Evolutionary conservation across 2,329 filamentous ascomycete species (phyloP), one percentile per base, ranked within the genome.

Genomic region (Aspergillus tubingensis): DNA sequence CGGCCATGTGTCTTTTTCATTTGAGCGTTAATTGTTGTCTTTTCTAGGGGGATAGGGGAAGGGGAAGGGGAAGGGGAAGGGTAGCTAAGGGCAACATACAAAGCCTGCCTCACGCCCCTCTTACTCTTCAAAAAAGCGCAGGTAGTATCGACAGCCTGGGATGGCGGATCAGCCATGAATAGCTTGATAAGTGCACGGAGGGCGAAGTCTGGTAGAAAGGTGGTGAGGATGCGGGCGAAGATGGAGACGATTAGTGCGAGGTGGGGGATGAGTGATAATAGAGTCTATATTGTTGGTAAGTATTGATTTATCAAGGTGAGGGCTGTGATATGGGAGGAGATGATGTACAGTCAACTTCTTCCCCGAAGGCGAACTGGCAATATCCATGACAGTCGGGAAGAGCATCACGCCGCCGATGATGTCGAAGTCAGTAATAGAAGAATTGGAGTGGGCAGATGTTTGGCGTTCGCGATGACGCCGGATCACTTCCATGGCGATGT

Each of bases 311-410:
- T 23, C 23, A 23, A 23, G 23, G 23, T 23, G 23, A 23, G 23
- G 23, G 23, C 6, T 23, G 5, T 23, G 23, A 41, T 3, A 23
- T 27, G 13, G 11, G 2, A 30, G 36, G n/a, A 27, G 25, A 39
- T 23, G n/a, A 67, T 68, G 8, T 59, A 78, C 76, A 53, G 71
- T 76, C 49, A 88, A 75, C 51, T 82, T 82, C 58, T 76, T 76
- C 1, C 90, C 90, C 27, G 80, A 86, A 0, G 83, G 81, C 1
- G 87, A 90, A 58, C 78, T 75, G 8, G 86, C 85, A 63, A 93
- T 87, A 74, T 91, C 85, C n/a, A 87, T 83, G 39, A 93, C 82
- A 1, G 90, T 91, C 1, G 90, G 89, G 71, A 92, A 92, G 17
- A 93, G 81, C 58, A 92, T 79, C 44, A 92, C 80, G 1, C 83